Evolutionary conservation across 2,329 filamentous ascomycete genomes (phyloP), one percentile per base, ranked within the genome.

Genomic region (Sporothrix brasiliensis): DNA sequence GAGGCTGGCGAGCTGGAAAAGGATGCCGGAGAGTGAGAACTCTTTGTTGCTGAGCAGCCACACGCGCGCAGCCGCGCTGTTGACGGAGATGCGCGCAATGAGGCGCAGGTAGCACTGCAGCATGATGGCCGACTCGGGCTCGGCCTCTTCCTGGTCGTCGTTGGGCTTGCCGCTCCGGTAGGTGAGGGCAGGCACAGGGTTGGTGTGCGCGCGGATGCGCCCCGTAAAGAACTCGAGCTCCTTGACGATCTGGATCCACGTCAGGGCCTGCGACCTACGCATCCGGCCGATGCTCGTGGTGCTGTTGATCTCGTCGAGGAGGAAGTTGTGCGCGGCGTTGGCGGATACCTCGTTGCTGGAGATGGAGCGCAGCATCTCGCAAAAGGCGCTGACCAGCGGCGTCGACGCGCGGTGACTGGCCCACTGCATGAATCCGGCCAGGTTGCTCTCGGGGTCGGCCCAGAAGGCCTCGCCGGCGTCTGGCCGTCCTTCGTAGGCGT

Each of bases 341-440:
- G 95, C 94, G 75, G 92, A 95, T 68, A 92, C 88, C 69, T 92
- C 88, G 68, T 93, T 93, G 67, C 90, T 89, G 0, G 95, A 92
- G 63, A 99, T 90, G 1, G 94, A 91, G 76, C 93, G 92, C 19
- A 99, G 84, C 89, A 99, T 94, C 78, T 98, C 94, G 79, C 95
- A 99, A 76, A 98, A 99, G 14, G 94, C 94, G 72, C 93, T 95
- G 71, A 97, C 94, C 30, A 97, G 86, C n/a, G 95, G 95, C 0
- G 96, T 97, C 0, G 96, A 97, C 72, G 97, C 93, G 75, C 95
- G 87, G 75, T 93, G 91, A 3, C 95, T 97, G n/a, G 94, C 92
- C 95, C 95, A 99, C 74, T 97, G 92, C 78, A 99, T 86, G 78
- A 99, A 99, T 0, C 95, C 95, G 73, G 94, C 92, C 44, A 99